Evolutionary conservation across 805 yeast species (phyloP).

Genomic region (Candida verbasci): DNA sequence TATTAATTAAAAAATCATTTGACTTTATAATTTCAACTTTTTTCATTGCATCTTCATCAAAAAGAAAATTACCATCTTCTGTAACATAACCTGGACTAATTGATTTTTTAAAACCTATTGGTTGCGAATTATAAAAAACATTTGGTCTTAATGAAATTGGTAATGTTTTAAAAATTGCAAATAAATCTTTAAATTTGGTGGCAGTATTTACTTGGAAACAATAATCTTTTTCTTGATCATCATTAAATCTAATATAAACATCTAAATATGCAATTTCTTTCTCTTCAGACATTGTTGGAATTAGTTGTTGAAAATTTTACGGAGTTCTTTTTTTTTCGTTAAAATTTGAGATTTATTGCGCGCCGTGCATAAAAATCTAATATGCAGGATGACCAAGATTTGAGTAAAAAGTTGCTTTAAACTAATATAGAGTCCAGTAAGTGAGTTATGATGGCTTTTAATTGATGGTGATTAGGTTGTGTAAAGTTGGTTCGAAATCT

Average conservation of each 20-base stretch:
- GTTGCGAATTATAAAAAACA: conserved; percentile 61
- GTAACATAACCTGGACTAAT: conserved; percentile 78
- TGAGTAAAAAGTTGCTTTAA: no score
- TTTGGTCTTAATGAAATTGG: conserved; percentile 80
- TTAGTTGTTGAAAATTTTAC: conserved; percentile 3
- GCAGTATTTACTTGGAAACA: conserved; percentile 70
- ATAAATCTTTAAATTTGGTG: conserved; percentile 56
- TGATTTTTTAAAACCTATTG: conserved; percentile 60
- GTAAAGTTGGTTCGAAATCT: no score
- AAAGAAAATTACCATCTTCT: conserved; percentile 74
- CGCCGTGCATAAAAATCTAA: no score
- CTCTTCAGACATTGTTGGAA: conserved; percentile 15
- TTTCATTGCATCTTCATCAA: conserved; percentile 52
- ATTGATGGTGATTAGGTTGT: no score
- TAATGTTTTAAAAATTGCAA: conserved; percentile 56
- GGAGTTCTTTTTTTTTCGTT: conserved; percentile 1
- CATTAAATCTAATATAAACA: conserved; percentile 75
- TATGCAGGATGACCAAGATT: no score
- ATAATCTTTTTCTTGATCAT: conserved; percentile 82
- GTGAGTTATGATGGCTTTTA: no score
- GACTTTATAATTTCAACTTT: conserved; percentile 44
- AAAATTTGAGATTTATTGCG: no score
- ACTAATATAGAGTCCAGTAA: no score
- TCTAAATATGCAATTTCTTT: conserved; percentile 32
- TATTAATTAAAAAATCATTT: conserved; percentile 46